Conservation (phyloP, 2,329 filamentous ascomycete genomes). For the Neofusicoccum kwambonambiense region DNA sequence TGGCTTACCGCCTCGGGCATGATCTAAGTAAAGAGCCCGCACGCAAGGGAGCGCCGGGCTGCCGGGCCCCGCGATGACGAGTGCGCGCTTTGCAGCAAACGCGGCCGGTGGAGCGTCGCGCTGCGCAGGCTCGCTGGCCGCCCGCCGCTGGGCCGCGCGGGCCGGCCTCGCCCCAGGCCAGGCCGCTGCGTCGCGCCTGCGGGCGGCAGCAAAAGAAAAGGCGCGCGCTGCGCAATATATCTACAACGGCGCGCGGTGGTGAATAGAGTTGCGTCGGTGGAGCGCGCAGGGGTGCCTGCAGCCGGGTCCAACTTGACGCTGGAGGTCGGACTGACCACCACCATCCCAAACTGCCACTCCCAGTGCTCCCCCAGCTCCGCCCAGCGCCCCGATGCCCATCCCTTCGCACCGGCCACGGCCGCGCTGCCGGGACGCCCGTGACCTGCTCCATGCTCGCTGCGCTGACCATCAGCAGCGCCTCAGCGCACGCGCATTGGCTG, state of each 20-base stretch:
- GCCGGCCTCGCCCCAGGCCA: background rate
- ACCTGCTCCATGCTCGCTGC: constrained; percentile 7
- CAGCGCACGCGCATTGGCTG: constrained; percentile 29
- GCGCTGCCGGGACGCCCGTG: constrained; percentile 12
- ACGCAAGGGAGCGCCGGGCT: constrained; percentile 17
- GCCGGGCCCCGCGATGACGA: constrained; percentile 17
- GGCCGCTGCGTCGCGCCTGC: background rate
- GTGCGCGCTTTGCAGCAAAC: constrained; percentile 9
- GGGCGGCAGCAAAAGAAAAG: constrained; percentile 8
- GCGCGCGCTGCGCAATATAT: constrained; percentile 16
- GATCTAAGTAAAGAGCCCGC: constrained; percentile 18
- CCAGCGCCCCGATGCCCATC: constrained; percentile 8
- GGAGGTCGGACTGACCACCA: constrained; percentile 3
- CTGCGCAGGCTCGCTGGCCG: background rate
- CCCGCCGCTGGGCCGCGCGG: background rate
- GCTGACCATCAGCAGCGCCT: constrained; percentile 22
- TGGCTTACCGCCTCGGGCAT: constrained; percentile 13
- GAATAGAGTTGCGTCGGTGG: constrained; percentile 12
- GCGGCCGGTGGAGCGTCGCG: constrained; percentile 1
- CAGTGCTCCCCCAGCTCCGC: constrained; percentile 15
- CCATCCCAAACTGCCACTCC: constrained; percentile 7
- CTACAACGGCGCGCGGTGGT: constrained; percentile 8
- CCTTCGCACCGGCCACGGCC: constrained; percentile 10
- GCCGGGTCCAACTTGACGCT: background rate
- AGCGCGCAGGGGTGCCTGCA: constrained; percentile 9